Conservation (phyloP, 345 rosid species). For the Eucalyptus rudis region DNA sequence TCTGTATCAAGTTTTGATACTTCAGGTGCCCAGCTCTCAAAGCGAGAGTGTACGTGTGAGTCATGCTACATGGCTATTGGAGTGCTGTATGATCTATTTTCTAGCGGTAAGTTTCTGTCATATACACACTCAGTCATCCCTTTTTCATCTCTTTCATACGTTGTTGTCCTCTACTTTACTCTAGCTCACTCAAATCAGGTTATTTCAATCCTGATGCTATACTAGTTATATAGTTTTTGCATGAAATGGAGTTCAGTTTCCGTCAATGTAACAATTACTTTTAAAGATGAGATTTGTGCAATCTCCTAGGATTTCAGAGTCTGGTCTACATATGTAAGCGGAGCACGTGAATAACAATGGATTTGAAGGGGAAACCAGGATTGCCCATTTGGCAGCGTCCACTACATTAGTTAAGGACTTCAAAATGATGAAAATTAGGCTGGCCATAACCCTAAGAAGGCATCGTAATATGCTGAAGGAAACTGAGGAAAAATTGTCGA, state of each 20-base stretch:
- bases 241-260: background rate
- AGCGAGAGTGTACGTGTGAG: background rate
- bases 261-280: background rate
- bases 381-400: background rate
- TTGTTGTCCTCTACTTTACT: background rate
- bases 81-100: background rate
- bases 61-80: background rate
- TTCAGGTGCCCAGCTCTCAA: fast-evolving
- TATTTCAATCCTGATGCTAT: background rate
- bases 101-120: background rate
- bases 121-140: background rate
- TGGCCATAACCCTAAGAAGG: background rate
- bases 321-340: background rate
- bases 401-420: background rate
- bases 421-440: background rate
- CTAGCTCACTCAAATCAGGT: background rate
- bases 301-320: background rate
- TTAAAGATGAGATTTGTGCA: background rate
- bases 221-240: background rate
- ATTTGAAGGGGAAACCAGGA: background rate
- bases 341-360: background rate
- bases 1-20: fast-evolving
- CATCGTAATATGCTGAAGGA: background rate
- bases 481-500: background rate
- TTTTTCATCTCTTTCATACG: background rate